Evolutionary conservation across 805 yeast species (phyloP).

Genomic region (Wickerhamomyces queroliae): DNA sequence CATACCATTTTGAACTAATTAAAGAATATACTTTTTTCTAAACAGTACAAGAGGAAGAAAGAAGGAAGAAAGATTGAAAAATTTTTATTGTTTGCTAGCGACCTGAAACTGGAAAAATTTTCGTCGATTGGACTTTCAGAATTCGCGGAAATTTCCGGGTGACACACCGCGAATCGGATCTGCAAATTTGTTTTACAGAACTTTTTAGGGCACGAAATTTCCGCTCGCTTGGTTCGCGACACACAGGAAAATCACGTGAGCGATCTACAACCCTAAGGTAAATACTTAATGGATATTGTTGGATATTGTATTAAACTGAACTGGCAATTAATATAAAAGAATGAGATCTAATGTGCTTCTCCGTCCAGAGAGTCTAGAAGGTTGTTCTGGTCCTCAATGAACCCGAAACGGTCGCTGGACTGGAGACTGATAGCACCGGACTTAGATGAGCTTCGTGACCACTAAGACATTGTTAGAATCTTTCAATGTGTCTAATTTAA

Average conservation of each 20-base stretch:
- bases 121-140: not conserved
- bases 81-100: conserved; percentile 1
- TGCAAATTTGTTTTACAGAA: conserved; percentile 11
- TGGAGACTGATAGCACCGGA: conserved; percentile 16
- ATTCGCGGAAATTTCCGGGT: not conserved
- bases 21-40: not conserved
- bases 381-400: conserved; percentile 34
- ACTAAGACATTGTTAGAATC: conserved; percentile 5
- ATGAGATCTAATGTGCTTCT: too few relatives aligned
- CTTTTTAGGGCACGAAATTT: not conserved
- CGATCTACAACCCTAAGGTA: too few relatives aligned
- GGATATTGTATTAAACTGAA: too few relatives aligned
- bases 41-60: not conserved
- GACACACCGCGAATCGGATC: conserved; percentile 6
- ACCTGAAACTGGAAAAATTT: not conserved
- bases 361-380: conserved; percentile 35
- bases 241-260: too few relatives aligned
- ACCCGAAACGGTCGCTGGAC: conserved; percentile 27
- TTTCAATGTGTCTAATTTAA: conserved; percentile 6
- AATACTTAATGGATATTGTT: too few relatives aligned
- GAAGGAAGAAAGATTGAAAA: not conserved
- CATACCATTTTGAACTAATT: not conserved
- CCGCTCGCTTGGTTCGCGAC: too few relatives aligned
- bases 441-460: conserved; percentile 8
- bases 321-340: too few relatives aligned